Conservation (phyloP, 495 filamentous ascomycete genomes). For the Lophiostoma macrostomum region DNA sequence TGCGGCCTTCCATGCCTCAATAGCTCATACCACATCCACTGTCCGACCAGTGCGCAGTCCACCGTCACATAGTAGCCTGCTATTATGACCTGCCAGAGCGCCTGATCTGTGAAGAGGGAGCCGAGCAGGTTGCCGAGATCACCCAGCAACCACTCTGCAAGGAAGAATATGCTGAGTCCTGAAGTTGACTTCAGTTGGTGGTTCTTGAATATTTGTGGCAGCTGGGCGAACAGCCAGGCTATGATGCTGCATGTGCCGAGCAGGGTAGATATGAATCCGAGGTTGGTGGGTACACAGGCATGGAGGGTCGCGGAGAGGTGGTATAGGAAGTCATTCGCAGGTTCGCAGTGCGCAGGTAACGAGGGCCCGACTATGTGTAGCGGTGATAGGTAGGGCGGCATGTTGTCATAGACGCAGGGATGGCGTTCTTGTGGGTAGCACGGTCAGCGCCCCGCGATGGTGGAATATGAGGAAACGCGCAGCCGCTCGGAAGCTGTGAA, state of each 20-base stretch:
- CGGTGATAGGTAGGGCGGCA: conserved; percentile 30
- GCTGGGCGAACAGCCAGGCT: conserved; percentile 74
- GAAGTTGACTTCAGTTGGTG: conserved; percentile 62
- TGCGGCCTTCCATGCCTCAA: conserved; percentile 45
- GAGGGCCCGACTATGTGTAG: conserved; percentile 33
- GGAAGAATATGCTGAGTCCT: conserved; percentile 65
- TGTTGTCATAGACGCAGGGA: conserved; percentile 32
- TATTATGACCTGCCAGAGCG: conserved; percentile 66
- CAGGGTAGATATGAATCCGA: conserved; percentile 63
- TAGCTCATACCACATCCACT: conserved; percentile 68
- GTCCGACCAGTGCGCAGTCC: conserved; percentile 58
- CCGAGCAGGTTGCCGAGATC: conserved; percentile 68
- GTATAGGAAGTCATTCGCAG: conserved; percentile 56
- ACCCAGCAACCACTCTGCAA: conserved; percentile 67
- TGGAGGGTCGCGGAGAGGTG: conserved; percentile 59
- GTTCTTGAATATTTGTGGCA: conserved; percentile 74
- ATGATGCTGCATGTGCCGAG: conserved; percentile 64
- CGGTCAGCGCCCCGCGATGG: conserved; percentile 2
- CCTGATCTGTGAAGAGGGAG: conserved; percentile 63
- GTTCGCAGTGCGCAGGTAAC: conserved; percentile 62
- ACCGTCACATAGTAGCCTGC: conserved; percentile 68
- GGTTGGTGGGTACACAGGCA: conserved; percentile 64
- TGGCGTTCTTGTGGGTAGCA: conserved; percentile 15
- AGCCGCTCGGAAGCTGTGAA: background rate
- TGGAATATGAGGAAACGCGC: conserved; percentile 13